A percentile compares a stretch with the other conserved stretches of the same genome.
phyloP scores from a whole-genome alignment of 176 grass and related monocot genomes.

The Secale cereale region DNA sequence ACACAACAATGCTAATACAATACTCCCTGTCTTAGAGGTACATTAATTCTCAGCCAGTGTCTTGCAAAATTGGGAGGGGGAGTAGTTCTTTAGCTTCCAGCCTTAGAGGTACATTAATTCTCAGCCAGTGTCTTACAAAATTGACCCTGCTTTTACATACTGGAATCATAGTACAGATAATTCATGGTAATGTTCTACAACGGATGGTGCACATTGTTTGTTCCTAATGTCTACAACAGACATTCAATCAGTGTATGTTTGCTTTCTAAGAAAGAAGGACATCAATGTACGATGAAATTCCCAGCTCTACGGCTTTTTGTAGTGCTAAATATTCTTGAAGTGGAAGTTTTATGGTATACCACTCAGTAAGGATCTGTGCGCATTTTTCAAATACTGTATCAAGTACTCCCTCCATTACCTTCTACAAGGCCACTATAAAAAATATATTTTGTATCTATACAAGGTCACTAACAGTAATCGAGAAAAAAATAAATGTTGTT shows the following conservation, averaged over 20 bases:
- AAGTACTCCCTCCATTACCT: too few species aligned
- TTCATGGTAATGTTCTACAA: neutral
- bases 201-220: constrained; percentile 22
- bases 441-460: too few species aligned
- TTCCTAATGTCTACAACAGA: constrained; percentile 6
- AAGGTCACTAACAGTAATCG: too few species aligned
- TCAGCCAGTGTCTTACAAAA: neutral
- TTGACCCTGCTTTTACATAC: neutral
- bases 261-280: neutral
- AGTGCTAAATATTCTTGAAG: constrained; percentile 15
- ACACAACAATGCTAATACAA: neutral
- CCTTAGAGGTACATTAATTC: neutral
- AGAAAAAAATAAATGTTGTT: too few species aligned
- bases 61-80: neutral
- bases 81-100: neutral
- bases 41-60: neutral
- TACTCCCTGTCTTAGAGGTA: too few species aligned
- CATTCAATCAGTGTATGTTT: neutral
- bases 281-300: constrained; percentile 16
- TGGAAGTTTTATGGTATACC: neutral
- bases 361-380: neutral
- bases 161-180: constrained; percentile 28
- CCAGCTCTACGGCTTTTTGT: neutral
- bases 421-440: too few species aligned
- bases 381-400: neutral